Conservation (phyloP, 768 basidiomycete species). For the Hygrophorus pudorinus region DNA sequence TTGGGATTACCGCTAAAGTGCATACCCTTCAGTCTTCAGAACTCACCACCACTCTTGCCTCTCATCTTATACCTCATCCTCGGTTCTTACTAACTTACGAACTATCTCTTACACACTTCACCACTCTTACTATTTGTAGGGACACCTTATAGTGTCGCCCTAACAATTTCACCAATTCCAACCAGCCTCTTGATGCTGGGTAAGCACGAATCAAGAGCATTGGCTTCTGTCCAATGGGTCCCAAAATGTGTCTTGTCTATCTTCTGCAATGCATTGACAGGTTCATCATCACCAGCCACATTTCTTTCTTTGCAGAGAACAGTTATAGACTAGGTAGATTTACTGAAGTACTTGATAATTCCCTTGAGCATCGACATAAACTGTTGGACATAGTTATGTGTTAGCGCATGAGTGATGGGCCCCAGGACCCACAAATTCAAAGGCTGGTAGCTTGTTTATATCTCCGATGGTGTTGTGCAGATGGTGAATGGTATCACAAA, state of each 20-base stretch:
- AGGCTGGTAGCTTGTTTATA: constrained; percentile 9
- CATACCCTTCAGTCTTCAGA: too few species aligned
- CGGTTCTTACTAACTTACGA: too few species aligned
- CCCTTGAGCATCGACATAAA: not conserved
- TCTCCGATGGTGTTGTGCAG: constrained; percentile 13
- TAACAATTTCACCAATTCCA: too few species aligned
- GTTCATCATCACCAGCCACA: not conserved
- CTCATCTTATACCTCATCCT: too few species aligned
- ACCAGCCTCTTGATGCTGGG: not conserved
- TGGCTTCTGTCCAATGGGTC: constrained; percentile 4
- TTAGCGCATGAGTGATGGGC: not conserved
- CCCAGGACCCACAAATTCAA: constrained; percentile 6
- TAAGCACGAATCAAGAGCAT: constrained; percentile 2
- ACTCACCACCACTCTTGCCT: too few species aligned
- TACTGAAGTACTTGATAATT: constrained; percentile 9
- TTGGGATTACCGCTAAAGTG: too few species aligned
- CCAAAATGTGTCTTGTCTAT: constrained; percentile 8
- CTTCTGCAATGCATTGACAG: not conserved
- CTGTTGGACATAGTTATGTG: not conserved
- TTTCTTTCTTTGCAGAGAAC: constrained; percentile 5
- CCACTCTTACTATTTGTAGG: too few species aligned
- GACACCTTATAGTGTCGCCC: too few species aligned
- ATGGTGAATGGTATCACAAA: constrained; percentile 13
- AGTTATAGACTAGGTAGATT: constrained; percentile 8
- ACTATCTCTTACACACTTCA: too few species aligned